phyloP scores from a whole-genome alignment of 352 stramenopile species.

The Globisporangium camurandrum region DNA sequence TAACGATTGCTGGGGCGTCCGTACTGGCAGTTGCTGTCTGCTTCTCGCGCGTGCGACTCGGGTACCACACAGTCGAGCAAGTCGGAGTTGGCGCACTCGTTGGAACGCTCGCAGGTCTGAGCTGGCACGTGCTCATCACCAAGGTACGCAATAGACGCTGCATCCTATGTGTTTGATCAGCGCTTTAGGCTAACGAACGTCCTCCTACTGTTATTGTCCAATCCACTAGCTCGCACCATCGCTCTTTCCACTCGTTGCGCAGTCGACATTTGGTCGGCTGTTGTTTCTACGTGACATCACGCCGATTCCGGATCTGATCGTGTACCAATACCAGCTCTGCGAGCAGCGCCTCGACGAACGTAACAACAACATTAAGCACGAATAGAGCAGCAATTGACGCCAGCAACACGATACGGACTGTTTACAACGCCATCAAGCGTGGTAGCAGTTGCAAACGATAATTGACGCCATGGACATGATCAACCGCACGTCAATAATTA shows the following conservation, averaged over 20 bases:
- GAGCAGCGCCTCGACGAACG: not conserved
- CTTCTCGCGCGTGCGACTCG: slow-evolving; percentile 67
- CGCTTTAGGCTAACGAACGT: not conserved
- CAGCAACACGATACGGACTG: too few relatives aligned
- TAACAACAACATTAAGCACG: slow-evolving; percentile 5
- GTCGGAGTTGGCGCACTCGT: slow-evolving; percentile 46
- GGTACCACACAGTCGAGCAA: slow-evolving; percentile 76
- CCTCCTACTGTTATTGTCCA: not conserved
- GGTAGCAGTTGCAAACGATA: too few relatives aligned
- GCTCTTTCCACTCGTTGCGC: slow-evolving; percentile 52
- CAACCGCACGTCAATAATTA: too few relatives aligned
- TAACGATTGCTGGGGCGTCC: slow-evolving; percentile 47
- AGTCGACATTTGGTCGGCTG: slow-evolving; percentile 37
- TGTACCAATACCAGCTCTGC: slow-evolving; percentile 66
- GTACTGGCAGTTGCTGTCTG: slow-evolving; percentile 46
- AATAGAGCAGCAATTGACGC: slow-evolving; percentile 3
- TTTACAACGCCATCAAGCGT: too few relatives aligned
- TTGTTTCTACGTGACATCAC: slow-evolving; percentile 72
- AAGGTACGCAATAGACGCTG: slow-evolving; percentile 11
- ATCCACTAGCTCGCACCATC: slow-evolving; percentile 40
- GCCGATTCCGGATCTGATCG: slow-evolving; percentile 67
- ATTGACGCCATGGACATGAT: too few relatives aligned
- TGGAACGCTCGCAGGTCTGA: slow-evolving; percentile 29
- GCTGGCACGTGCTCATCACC: slow-evolving; percentile 44
- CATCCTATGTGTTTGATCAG: not conserved